phyloP scores from a whole-genome alignment of 257 asterid genomes.

The Jasminum sambac region DNA sequence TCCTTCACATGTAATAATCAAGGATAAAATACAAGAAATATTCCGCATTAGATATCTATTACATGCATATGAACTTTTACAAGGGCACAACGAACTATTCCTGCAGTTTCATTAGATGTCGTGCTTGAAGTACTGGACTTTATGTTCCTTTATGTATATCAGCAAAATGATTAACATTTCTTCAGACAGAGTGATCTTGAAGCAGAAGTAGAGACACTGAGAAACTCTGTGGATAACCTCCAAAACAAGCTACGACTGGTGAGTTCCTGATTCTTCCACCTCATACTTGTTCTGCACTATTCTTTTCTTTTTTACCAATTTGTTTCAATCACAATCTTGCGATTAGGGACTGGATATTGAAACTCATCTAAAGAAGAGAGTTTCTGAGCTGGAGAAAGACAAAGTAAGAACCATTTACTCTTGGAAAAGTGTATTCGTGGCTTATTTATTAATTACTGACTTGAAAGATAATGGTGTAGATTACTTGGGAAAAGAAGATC shows the following conservation, averaged over 20 bases:
- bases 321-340: slow-evolving; percentile 26
- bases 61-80: neutral
- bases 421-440: slow-evolving; percentile 11
- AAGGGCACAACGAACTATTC: neutral
- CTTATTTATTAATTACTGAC: slow-evolving; percentile 28
- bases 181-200: slow-evolving; percentile 91
- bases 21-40: too few relatives aligned
- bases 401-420: slow-evolving; percentile 45
- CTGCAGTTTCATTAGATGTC: neutral
- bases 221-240: slow-evolving; percentile 58
- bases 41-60: too few relatives aligned
- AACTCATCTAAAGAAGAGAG: slow-evolving; percentile 78
- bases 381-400: slow-evolving; percentile 59
- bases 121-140: neutral
- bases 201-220: slow-evolving; percentile 69
- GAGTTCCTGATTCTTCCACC: slow-evolving; percentile 26
- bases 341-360: slow-evolving; percentile 88
- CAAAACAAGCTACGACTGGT: slow-evolving; percentile 80
- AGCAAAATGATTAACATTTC: slow-evolving; percentile 50
- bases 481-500: slow-evolving; percentile 50
- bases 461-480: slow-evolving; percentile 37
- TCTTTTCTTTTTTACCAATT: slow-evolving; percentile 14
- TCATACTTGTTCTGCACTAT: slow-evolving; percentile 12
- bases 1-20: too few relatives aligned
- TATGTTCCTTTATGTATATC: slow-evolving; percentile 11